phyloP scores from a whole-genome alignment of 257 asterid genomes.

The Solanum phureja region DNA sequence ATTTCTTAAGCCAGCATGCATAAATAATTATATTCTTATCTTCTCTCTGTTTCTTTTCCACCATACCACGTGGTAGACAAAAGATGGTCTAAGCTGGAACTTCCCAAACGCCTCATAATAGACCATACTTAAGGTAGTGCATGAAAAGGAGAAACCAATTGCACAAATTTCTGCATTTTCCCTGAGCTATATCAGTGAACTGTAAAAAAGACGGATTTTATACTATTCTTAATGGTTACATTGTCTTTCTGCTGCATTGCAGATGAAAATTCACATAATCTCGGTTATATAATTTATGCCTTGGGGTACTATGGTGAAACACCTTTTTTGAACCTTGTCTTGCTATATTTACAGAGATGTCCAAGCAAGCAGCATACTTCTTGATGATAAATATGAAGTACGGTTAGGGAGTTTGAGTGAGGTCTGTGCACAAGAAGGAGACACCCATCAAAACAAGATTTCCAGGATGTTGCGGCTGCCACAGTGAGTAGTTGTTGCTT shows the following conservation, averaged over 20 bases:
- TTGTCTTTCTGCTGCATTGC: not conserved
- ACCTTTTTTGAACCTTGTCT: not conserved
- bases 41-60: not conserved
- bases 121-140: not conserved
- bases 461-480: slow-evolving; percentile 68
- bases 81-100: not conserved
- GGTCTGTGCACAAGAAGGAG: slow-evolving; percentile 84
- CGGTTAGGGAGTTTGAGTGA: slow-evolving; percentile 85
- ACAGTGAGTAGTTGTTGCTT: slow-evolving; percentile 43
- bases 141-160: not conserved
- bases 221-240: not conserved
- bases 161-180: not conserved
- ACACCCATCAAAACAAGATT: slow-evolving; percentile 51
- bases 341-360: slow-evolving; percentile 51
- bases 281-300: not conserved
- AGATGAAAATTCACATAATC: not conserved
- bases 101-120: not conserved
- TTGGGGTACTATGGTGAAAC: not conserved
- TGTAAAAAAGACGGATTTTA: not conserved
- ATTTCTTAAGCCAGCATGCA: not conserved
- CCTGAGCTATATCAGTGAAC: not conserved
- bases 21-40: not conserved
- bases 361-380: slow-evolving; percentile 94
- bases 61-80: not conserved
- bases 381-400: slow-evolving; percentile 91